Base-by-base conservation (phyloP, 2,329 filamentous ascomycete species). In the Xylaria sp. region DNA sequence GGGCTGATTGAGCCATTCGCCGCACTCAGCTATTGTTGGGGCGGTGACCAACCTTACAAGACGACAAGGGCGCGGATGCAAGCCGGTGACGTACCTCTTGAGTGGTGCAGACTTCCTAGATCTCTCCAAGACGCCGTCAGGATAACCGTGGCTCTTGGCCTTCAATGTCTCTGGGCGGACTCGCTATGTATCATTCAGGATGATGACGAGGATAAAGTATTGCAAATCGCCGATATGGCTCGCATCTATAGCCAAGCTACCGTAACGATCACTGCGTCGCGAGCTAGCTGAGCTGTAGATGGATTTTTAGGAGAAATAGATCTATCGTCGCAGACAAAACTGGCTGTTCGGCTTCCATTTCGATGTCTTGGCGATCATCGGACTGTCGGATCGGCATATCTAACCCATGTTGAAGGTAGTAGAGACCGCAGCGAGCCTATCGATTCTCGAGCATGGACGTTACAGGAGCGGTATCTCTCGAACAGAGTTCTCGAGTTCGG, bases 21-120 rank as follows among this genome's bases (percentile, higher is more conserved):
- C 2, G 58, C 58, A 6, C 51, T 60, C 19, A 60, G 57, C 44
- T 60, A 60, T 25, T 60, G 57, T 43, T 60, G 57, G 57, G 57
- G 57, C 8, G 57, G 51, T 43, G 51, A 60, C 43, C 57, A 60
- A 17, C 33, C 43, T 23, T 60, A 60, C 29, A 60, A 60, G 31
- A 60, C 58, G 13, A 60, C 44, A 2, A 60, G 49, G 44, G 44
- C 44, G 21, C 51, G 58, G 31, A 44, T 60, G 21, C 17, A 55
- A 11, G 51, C 44, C 1, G 43, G 44, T 3, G 5, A 55, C 7
- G 1, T 44, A 5, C 29, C 35, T 21, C 46, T 60, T 15, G 8
- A 29, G 13, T 60, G 58, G 58, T 15, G 25, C 15, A 60, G 46
- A 51, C 29, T 60, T 31, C 51, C 52, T 7, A 51, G 9, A 35